phyloP scores from a whole-genome alignment of 2,329 filamentous ascomycete species.

The Aspergillus texensis region DNA sequence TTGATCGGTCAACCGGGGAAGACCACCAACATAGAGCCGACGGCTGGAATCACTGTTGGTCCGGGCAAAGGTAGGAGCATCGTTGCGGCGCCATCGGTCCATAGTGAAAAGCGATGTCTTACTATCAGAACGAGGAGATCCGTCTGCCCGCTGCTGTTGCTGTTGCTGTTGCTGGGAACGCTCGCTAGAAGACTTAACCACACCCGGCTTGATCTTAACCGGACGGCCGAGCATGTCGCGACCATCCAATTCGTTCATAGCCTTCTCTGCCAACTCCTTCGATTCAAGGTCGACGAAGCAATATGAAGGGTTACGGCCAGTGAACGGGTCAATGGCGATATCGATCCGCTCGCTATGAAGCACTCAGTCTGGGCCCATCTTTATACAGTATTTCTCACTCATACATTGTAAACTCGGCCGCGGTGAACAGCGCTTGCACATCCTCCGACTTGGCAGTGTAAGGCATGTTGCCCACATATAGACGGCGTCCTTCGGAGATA shows the following conservation, averaged over 20 bases:
- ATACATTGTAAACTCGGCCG: conserved; percentile 42
- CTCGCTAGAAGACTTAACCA: conserved; percentile 53
- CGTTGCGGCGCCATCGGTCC: conserved; percentile 48
- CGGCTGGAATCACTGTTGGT: conserved; percentile 40
- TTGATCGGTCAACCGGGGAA: conserved; percentile 48
- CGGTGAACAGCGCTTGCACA: conserved; percentile 52
- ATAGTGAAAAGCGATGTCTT: conserved; percentile 31
- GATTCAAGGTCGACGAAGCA: conserved; percentile 71
- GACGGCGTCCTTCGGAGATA: conserved; percentile 45
- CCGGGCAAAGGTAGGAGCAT: conserved; percentile 39
- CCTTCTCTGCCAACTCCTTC: conserved; percentile 59
- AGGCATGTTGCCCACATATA: conserved; percentile 60
- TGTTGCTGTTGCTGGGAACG: conserved; percentile 24
- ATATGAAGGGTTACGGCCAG: conserved; percentile 70
- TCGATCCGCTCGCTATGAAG: conserved; percentile 59
- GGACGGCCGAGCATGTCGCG: conserved; percentile 59
- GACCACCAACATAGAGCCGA: conserved; percentile 52
- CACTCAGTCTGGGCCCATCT: conserved; percentile 23
- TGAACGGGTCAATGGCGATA: conserved; percentile 70
- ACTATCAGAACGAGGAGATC: conserved; percentile 22
- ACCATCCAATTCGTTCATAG: conserved; percentile 60
- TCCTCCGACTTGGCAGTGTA: conserved; percentile 57
- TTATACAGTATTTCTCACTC: conserved; percentile 12
- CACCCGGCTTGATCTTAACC: conserved; percentile 66
- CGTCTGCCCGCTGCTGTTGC: conserved; percentile 22